Evolutionary conservation across 1,284 basidiomycete species (phyloP), one percentile per base, ranked within the genome.

Genomic region (Ustilago xerochloae): DNA sequence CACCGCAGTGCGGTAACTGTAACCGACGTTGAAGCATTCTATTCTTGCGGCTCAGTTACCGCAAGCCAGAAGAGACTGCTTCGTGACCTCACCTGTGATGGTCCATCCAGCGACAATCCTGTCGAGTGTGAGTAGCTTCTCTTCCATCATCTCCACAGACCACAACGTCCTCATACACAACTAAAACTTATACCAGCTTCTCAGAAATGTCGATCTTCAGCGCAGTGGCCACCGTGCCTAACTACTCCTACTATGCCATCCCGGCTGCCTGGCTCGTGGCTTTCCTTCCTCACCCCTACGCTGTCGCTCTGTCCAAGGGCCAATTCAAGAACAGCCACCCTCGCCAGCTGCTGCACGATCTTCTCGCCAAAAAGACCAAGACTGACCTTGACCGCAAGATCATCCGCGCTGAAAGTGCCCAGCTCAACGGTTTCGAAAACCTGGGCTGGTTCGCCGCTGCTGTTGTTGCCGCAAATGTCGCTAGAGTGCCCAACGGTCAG

Each of bases 401-500:
- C n/a, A 64, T 74, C 15, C 62, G 71, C 16, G 71, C 71, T n/a
- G 71, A 74, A 43, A 49, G 48, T 8, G 65, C 71, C 12, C 57
- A 74, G 47, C 18, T 53, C 41, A 74, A 74, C 28, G 71, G 62
- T 36, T 73, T 46, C 22, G 71, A 74, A 36, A 74, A 60, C 41
- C 30, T 74, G 6, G 65, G 62, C 8, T 39, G 69, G 43, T 74
- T 66, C 29, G 71, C 66, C 6, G 61, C 71, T 6, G 66, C 58
- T n/a, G 56, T 74, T 4, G 62, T 81, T 10, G 75, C 78, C 1
- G 80, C 73, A 16, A 82, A 79, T 60, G 26, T 65, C 4, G 79
- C 79, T 26, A 51, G 56, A 5, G 70, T 82, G 6, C 79, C 79
- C n/a, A 46, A 45, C 33, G 47, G 55, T 18, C 55, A 69, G 54